Evolutionary conservation across 768 basidiomycete species (phyloP).

Genomic region (Auriscalpium vulgare): DNA sequence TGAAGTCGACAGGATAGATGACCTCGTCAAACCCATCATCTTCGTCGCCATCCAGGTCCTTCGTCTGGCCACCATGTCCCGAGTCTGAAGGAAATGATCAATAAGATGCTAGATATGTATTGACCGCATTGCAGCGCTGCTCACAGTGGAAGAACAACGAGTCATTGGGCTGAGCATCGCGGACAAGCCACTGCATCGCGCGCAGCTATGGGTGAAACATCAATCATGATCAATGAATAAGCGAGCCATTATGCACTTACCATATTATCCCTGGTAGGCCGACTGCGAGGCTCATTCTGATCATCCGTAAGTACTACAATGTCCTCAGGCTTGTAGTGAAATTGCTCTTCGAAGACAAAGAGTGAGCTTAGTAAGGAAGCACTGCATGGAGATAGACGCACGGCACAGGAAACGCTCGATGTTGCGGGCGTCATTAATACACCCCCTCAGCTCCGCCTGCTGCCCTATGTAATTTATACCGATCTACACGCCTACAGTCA

Average conservation of each 20-base stretch:
- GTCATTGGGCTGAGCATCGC: conserved; percentile 44
- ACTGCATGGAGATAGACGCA: conserved; percentile 12
- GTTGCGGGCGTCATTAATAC: conserved; percentile 55
- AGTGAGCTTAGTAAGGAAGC: background rate
- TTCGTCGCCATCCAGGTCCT: conserved; percentile 73
- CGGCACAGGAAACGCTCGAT: conserved; percentile 39
- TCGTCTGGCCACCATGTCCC: conserved; percentile 91
- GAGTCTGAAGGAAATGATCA: conserved; percentile 45
- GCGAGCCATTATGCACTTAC: conserved; percentile 17
- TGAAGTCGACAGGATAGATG: conserved; percentile 87
- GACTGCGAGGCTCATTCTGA: conserved; percentile 31
- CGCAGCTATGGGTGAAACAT: conserved; percentile 22
- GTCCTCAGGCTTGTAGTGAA: conserved; percentile 42
- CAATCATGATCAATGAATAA: background rate
- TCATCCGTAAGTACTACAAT: conserved; percentile 55
- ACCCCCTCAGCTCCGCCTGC: conserved; percentile 36
- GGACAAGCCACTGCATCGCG: conserved; percentile 54
- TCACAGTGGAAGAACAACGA: conserved; percentile 46
- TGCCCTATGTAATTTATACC: conserved; percentile 47
- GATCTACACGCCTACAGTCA: conserved; percentile 28
- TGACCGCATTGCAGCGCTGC: conserved; percentile 9
- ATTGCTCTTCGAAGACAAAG: conserved; percentile 25
- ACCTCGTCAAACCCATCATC: conserved; percentile 78
- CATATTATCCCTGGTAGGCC: conserved; percentile 49
- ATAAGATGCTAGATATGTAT: background rate